Evolutionary conservation across 352 stramenopile species (phyloP).

Genomic region (Phytophthora palmivora): DNA sequence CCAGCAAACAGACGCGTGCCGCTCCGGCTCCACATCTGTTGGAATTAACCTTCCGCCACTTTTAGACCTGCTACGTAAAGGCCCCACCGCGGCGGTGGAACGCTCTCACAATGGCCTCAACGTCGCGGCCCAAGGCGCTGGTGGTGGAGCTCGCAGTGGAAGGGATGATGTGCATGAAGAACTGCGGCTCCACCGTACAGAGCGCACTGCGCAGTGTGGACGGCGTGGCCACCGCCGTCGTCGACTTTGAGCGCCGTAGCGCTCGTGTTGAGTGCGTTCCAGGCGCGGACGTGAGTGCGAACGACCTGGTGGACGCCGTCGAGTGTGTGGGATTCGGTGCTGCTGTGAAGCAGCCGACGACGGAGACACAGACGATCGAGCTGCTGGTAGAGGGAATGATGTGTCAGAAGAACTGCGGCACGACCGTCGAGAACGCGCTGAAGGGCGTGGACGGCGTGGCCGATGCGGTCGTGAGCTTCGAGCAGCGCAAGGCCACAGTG

Average conservation of each 20-base stretch:
- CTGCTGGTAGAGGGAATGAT: slow-evolving; percentile 94
- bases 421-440: slow-evolving; percentile 89
- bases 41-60: slow-evolving; percentile 2
- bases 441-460: slow-evolving; percentile 77
- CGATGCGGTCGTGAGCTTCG: slow-evolving; percentile 74
- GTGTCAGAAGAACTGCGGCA: slow-evolving; percentile 96
- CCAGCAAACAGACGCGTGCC: slow-evolving; percentile 8
- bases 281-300: slow-evolving; percentile 42
- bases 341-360: slow-evolving; percentile 35
- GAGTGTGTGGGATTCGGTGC: slow-evolving; percentile 84
- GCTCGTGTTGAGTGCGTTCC: slow-evolving; percentile 58
- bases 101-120: no score
- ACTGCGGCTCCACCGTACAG: slow-evolving; percentile 93
- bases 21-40: slow-evolving; percentile 6
- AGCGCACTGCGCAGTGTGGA: slow-evolving; percentile 68
- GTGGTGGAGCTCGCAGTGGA: slow-evolving; percentile 32
- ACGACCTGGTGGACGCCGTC: slow-evolving; percentile 78
- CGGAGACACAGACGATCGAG: slow-evolving; percentile 31
- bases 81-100: slow-evolving; percentile 3
- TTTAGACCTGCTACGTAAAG: slow-evolving; percentile 6
- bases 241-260: slow-evolving; percentile 72
- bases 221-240: slow-evolving; percentile 72
- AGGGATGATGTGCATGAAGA: slow-evolving; percentile 96
- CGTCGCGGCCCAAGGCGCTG: no score
- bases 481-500: slow-evolving; percentile 70